Base-by-base conservation (phyloP, 768 basidiomycete genomes). In the Rhodosporidiobolus sp. region DNA sequence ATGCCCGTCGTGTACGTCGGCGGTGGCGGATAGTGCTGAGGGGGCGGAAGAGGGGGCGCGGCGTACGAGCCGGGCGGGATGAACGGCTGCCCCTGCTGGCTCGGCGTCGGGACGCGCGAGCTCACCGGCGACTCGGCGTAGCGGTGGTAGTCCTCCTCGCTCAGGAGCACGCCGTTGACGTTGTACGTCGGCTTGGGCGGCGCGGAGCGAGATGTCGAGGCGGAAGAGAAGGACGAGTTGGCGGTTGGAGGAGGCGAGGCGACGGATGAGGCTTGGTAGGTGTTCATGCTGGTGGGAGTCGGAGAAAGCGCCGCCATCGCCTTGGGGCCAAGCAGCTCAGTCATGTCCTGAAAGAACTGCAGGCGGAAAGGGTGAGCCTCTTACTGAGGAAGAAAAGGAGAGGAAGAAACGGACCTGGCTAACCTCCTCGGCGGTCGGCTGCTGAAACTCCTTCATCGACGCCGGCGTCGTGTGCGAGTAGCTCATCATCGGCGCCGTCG, bases 341-440 rank as follows among this genome's bases (percentile, higher is more conserved):
- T 50, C 73, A 74, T 74, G 1, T 70, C 73, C 0, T n/a, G n/a
- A 28, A 74, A 59, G 57, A 70, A 74, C 69, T 74, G 61, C 8
- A 16, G 10, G 9, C 16, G 22, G 30, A 24, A 38, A 32, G 52
- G 3, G 34, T 28, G 10, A 49, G 65, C 32, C 46, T 43, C 30
- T 16, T n/a, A 5, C 28, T n/a, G 26, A 43, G 38, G 20, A 16
- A 30, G 30, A 35, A 52, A 34, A 17, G 34, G 38, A 45, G 20
- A 20, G 34, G 22, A 30, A 6, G 38, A 52, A 24, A 22, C 63
- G 52, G 32, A 73, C 72, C 50, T 60, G 7, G 52, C 46, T 34
- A 4, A 73, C 57, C 7, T 73, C 66, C 22, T 68, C 72, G 4
- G 38, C 38, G 26, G 66, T 56, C 19, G 70, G 57, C 34, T 57